Evolutionary conservation across 768 basidiomycete genomes (phyloP).

Genomic region (Kwoniella europaea): DNA sequence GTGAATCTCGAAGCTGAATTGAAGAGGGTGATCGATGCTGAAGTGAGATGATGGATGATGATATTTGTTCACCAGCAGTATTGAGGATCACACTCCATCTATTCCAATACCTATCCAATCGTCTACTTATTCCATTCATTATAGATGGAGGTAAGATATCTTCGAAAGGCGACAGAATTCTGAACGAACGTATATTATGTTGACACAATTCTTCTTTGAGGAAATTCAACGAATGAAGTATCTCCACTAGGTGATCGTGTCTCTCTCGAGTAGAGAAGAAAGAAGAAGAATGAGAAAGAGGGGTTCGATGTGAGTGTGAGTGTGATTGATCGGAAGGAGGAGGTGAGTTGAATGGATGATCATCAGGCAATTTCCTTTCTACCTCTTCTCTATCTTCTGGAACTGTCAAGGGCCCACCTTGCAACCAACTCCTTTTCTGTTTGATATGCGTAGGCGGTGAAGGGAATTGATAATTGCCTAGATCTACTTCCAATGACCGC

Average conservation of each 20-base stretch:
- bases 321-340: neutral
- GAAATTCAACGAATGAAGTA: constrained; percentile 1
- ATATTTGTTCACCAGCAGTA: neutral
- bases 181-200: neutral
- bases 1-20: neutral
- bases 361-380: constrained; percentile 10
- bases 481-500: neutral
- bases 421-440: constrained; percentile 2
- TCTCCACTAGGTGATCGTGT: neutral
- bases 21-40: neutral
- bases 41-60: neutral
- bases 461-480: constrained; percentile 2
- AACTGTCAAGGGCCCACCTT: neutral
- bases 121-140: neutral
- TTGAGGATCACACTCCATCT: constrained; percentile 2
- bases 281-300: no score
- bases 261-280: no score
- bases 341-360: constrained; percentile 10
- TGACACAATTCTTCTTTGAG: neutral
- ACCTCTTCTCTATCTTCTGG: neutral
- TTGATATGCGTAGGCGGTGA: neutral
- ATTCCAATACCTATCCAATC: constrained; percentile 5
- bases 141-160: constrained; percentile 4
- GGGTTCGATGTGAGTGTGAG: neutral
- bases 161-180: neutral